Conservation (phyloP, 2,329 filamentous ascomycete species). For the Cladorrhinum sp. region DNA sequence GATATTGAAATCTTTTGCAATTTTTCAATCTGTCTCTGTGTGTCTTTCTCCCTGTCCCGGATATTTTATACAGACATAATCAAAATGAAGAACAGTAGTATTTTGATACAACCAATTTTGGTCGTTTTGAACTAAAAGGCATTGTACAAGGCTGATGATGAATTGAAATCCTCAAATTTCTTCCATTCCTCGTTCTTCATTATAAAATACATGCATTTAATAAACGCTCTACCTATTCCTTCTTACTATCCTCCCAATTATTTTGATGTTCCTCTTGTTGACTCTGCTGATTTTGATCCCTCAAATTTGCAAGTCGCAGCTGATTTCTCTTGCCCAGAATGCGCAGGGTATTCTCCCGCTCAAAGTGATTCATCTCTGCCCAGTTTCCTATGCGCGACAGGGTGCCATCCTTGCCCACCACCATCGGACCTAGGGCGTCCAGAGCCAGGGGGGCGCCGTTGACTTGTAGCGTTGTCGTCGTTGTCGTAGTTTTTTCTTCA, state of each 20-base stretch:
- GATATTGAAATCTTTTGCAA: too few species aligned
- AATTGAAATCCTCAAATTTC: too few species aligned
- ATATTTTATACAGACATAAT: not conserved
- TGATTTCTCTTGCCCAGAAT: slow-evolving; percentile 68
- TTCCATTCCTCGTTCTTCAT: too few species aligned
- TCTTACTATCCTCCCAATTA: slow-evolving; percentile 7
- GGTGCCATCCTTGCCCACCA: slow-evolving; percentile 70
- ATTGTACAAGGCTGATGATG: too few species aligned
- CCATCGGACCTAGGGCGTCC: slow-evolving; percentile 68
- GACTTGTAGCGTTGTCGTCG: slow-evolving; percentile 29
- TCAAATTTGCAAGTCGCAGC: slow-evolving; percentile 55
- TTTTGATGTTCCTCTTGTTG: too few species aligned
- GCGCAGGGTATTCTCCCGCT: slow-evolving; percentile 64
- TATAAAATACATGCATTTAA: too few species aligned
- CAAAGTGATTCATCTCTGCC: slow-evolving; percentile 66
- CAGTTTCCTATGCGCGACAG: slow-evolving; percentile 71
- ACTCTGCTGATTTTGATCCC: slow-evolving; percentile 31
- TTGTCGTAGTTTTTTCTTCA: not conserved
- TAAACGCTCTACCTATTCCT: not conserved
- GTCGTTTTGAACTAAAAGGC: too few species aligned
- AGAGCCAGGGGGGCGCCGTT: slow-evolving; percentile 52
- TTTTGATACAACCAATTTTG: not conserved
- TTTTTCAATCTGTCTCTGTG: too few species aligned
- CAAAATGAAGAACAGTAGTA: not conserved
- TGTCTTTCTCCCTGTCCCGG: not conserved